These are phyloP conservation scores for Nothopassalora personata DNA, from an alignment of 2,329 filamentous ascomycete genomes.

Conservation along the genomic window DNA sequence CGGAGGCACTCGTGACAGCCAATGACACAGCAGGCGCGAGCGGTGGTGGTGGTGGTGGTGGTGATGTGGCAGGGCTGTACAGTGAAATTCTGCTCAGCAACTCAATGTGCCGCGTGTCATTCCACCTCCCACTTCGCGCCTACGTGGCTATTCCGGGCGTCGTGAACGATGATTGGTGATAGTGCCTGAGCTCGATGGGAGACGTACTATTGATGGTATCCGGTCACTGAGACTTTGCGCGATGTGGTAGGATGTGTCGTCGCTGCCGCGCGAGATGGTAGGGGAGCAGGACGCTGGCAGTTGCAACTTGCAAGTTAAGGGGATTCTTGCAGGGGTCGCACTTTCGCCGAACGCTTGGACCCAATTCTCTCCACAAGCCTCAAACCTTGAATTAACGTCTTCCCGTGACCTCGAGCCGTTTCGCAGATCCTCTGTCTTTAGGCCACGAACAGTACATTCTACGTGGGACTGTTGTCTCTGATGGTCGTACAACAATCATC, in stretches of 20 bases:
- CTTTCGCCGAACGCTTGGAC: background rate
- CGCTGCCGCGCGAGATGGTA: background rate
- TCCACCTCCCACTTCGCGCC: constrained; percentile 9
- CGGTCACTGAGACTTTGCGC: background rate
- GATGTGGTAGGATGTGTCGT: background rate
- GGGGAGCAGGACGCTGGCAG: constrained; percentile 11
- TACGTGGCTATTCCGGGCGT: background rate
- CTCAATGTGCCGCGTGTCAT: constrained; percentile 21
- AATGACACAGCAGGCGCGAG: constrained; percentile 12
- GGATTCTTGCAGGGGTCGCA: constrained; percentile 4
- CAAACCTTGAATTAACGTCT: constrained; percentile 7
- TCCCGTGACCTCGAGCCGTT: background rate
- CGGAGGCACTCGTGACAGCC: constrained; percentile 4
- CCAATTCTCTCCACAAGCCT: constrained; percentile 4
- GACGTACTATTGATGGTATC: background rate
- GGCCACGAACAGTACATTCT: background rate
- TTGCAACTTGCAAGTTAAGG: background rate
- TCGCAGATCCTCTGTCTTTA: background rate
- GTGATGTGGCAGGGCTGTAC: constrained; percentile 7
- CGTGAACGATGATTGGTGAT: background rate
- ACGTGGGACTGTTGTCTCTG: background rate
- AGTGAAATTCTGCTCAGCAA: constrained; percentile 14
- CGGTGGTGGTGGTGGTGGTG: background rate
- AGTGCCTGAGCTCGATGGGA: background rate
- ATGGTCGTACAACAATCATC: background rate